phyloP scores from a whole-genome alignment of 805 yeast species.

The Ogataea salicorniae region DNA sequence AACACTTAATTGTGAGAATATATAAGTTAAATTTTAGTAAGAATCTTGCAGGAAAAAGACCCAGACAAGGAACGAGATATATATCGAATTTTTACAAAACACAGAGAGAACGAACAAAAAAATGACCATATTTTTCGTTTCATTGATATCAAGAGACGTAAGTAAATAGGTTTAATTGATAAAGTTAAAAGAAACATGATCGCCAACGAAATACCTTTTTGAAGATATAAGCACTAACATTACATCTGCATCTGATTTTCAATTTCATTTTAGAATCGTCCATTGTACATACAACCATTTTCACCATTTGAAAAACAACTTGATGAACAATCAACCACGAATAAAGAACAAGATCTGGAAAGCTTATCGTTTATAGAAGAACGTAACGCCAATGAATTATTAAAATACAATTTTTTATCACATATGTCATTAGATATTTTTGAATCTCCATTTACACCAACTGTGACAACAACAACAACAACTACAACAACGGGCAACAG shows the following conservation, averaged over 20 bases:
- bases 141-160: conserved; percentile 52
- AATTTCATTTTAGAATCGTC: conserved; percentile 35
- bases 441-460: conserved; percentile 44
- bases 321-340: conserved; percentile 1
- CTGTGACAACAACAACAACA: conserved; percentile 15
- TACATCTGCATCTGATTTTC: conserved; percentile 3
- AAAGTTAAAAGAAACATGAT: background rate
- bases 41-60: too few relatives aligned
- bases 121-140: conserved; percentile 44
- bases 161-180: conserved; percentile 7
- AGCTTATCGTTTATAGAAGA: conserved; percentile 23
- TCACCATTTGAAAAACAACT: conserved; percentile 26
- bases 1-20: too few relatives aligned
- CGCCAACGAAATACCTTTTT: too few relatives aligned
- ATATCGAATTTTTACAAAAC: too few relatives aligned
- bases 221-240: background rate
- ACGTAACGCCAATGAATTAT: conserved; percentile 37
- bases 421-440: conserved; percentile 73
- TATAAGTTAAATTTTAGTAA: too few relatives aligned
- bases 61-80: too few relatives aligned
- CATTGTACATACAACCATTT: conserved; percentile 56
- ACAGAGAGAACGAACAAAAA: background rate
- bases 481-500: conserved; percentile 7
- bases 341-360: conserved; percentile 7
- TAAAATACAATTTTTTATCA: conserved; percentile 65